Evolutionary conservation across 2,329 filamentous ascomycete species (phyloP).

Genomic region (Aspergillus niger): DNA sequence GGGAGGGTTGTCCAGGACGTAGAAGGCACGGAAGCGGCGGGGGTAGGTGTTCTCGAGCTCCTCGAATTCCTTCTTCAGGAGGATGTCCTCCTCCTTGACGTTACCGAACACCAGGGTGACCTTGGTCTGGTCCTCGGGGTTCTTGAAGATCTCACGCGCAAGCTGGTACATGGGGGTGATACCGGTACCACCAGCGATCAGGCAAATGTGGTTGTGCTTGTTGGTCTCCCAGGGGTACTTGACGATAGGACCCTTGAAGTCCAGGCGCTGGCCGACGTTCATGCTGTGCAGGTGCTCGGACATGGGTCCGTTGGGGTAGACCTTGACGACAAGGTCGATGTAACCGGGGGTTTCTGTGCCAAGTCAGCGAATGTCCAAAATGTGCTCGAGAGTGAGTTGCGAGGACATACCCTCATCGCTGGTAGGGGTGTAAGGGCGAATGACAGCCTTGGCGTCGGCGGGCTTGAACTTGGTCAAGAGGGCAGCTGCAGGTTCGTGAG

Average conservation of each 20-base stretch:
- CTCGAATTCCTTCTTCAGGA: slow-evolving; percentile 81
- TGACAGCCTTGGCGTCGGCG: slow-evolving; percentile 77
- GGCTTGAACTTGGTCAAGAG: slow-evolving; percentile 91
- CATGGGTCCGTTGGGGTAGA: slow-evolving; percentile 89
- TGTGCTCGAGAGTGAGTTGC: not conserved
- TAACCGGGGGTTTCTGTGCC: slow-evolving; percentile 70
- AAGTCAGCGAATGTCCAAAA: not conserved
- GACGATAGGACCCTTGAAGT: slow-evolving; percentile 92
- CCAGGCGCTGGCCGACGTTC: slow-evolving; percentile 76
- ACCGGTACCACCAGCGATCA: slow-evolving; percentile 88
- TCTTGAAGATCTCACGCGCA: slow-evolving; percentile 86
- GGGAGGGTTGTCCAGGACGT: slow-evolving; percentile 82
- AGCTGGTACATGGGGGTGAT: slow-evolving; percentile 99
- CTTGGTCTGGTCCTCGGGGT: slow-evolving; percentile 95
- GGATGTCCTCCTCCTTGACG: slow-evolving; percentile 83
- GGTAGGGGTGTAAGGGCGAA: slow-evolving; percentile 90
- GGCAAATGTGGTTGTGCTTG: slow-evolving; percentile 77
- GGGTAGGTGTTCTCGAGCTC: slow-evolving; percentile 94
- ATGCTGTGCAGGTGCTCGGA: slow-evolving; percentile 83
- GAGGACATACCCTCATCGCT: slow-evolving; percentile 72
- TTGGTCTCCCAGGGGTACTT: slow-evolving; percentile 90
- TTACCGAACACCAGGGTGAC: slow-evolving; percentile 95
- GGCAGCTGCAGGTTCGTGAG: slow-evolving; percentile 55
- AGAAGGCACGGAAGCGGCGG: slow-evolving; percentile 92
- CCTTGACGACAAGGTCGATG: slow-evolving; percentile 88